Conservation (phyloP, 352 stramenopile genomes). For the Thalassiosira exigua region DNA sequence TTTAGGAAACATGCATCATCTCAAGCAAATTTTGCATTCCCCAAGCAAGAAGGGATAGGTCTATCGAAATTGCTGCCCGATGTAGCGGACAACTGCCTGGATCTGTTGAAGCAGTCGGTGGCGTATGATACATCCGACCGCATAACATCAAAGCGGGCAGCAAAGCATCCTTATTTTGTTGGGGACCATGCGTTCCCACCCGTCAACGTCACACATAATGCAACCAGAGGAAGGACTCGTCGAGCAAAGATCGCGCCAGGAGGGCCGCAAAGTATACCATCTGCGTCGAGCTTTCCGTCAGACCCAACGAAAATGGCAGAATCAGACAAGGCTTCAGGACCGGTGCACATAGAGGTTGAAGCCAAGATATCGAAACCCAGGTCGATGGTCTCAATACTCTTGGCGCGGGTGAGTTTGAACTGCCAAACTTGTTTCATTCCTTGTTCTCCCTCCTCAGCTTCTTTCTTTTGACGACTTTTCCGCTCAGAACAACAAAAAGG, state of each 20-base stretch:
- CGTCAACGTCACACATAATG: slow-evolving; percentile 3
- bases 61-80: slow-evolving; percentile 87
- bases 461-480: not conserved
- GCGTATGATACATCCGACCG: slow-evolving; percentile 56
- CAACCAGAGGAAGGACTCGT: slow-evolving; percentile 1
- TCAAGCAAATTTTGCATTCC: slow-evolving; percentile 93
- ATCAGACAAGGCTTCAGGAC: slow-evolving; percentile 4
- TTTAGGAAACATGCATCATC: slow-evolving; percentile 91
- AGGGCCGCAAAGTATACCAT: slow-evolving; percentile 4
- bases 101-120: slow-evolving; percentile 53
- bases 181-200: slow-evolving; percentile 24
- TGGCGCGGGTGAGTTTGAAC: slow-evolving; percentile 40
- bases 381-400: slow-evolving; percentile 61
- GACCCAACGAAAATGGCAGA: slow-evolving; percentile 19
- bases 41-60: slow-evolving; percentile 88
- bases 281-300: slow-evolving; percentile 27
- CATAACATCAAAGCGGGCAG: slow-evolving; percentile 48
- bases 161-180: slow-evolving; percentile 64
- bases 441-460: not conserved
- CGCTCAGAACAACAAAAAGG: slow-evolving; percentile 46
- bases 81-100: slow-evolving; percentile 39
- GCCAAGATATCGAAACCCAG: slow-evolving; percentile 32
- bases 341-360: slow-evolving; percentile 6
- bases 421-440: not conserved
- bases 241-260: slow-evolving; percentile 14